Evolutionary conservation across 1,284 basidiomycete species (phyloP).

Genomic region (Kalmanozyma brasiliensis): DNA sequence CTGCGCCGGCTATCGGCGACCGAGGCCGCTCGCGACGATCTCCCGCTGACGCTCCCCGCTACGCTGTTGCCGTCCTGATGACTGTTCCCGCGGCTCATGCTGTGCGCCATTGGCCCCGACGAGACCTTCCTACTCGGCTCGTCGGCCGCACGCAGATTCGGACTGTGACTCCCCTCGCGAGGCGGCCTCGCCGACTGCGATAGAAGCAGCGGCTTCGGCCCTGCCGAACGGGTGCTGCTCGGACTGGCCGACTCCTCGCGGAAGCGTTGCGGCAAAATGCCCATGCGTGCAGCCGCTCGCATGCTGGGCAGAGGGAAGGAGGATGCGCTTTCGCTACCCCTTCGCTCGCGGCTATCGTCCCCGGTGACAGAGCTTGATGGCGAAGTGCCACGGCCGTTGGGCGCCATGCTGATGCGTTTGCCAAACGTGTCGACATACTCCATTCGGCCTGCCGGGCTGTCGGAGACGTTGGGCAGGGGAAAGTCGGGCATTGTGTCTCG

Average conservation of each 20-base stretch:
- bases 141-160: slow-evolving; percentile 23
- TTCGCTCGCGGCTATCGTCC: slow-evolving; percentile 23
- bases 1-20: slow-evolving; percentile 27
- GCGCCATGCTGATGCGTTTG: slow-evolving; percentile 35
- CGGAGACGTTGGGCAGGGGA: slow-evolving; percentile 56
- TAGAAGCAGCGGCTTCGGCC: slow-evolving; percentile 56
- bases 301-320: slow-evolving; percentile 48
- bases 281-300: slow-evolving; percentile 47
- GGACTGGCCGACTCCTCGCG: slow-evolving; percentile 26
- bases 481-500: slow-evolving; percentile 56
- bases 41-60: slow-evolving; percentile 16
- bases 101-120: slow-evolving; percentile 53
- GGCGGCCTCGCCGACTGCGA: slow-evolving; percentile 52
- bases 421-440: slow-evolving; percentile 47
- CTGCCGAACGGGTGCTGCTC: slow-evolving; percentile 14
- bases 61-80: slow-evolving; percentile 21
- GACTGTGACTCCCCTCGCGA: slow-evolving; percentile 42
- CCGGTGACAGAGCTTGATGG: slow-evolving; percentile 28
- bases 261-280: slow-evolving; percentile 32
- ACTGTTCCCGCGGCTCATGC: slow-evolving; percentile 30
- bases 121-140: slow-evolving; percentile 54
- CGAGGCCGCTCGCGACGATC: slow-evolving; percentile 27
- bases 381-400: slow-evolving; percentile 10
- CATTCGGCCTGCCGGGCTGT: slow-evolving; percentile 52
- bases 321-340: slow-evolving; percentile 22